These are phyloP conservation scores for Crotalaria pallida DNA, from an alignment of 306 rosid genomes.

Conservation along the genomic window DNA sequence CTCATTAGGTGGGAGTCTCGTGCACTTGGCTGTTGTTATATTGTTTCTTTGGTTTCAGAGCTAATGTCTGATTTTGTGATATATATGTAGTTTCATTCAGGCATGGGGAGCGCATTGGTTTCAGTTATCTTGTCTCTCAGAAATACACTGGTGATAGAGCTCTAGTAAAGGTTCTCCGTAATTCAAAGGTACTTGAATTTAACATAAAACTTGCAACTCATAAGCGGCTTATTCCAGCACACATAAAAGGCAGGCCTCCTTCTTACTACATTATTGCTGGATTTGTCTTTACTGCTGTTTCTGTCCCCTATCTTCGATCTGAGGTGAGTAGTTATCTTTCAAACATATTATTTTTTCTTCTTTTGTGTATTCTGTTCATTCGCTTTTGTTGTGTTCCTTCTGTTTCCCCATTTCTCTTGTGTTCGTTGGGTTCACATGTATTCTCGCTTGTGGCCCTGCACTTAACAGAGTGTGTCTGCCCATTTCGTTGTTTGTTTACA, in stretches of 20 bases:
- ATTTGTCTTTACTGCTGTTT: slow-evolving; percentile 68
- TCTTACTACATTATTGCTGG: slow-evolving; percentile 86
- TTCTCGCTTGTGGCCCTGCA: not conserved
- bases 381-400: not conserved
- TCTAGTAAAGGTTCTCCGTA: slow-evolving; percentile 51
- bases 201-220: slow-evolving; percentile 58
- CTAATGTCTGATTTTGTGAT: slow-evolving; percentile 19
- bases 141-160: slow-evolving; percentile 61
- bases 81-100: slow-evolving; percentile 62
- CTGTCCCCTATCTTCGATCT: slow-evolving; percentile 83
- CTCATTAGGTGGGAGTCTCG: no score
- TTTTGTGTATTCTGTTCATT: not conserved
- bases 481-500: not conserved
- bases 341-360: not conserved
- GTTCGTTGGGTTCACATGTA: not conserved
- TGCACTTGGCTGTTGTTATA: no score
- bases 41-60: not conserved
- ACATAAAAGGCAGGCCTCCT: slow-evolving; percentile 75
- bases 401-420: not conserved
- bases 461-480: not conserved
- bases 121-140: slow-evolving; percentile 69
- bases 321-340: slow-evolving; percentile 48
- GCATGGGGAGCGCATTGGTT: slow-evolving; percentile 90
- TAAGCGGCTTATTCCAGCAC: slow-evolving; percentile 72
- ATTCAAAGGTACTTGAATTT: slow-evolving; percentile 44